Conservation (phyloP, 2,329 filamentous ascomycete genomes). For the Beauveria sp. region DNA sequence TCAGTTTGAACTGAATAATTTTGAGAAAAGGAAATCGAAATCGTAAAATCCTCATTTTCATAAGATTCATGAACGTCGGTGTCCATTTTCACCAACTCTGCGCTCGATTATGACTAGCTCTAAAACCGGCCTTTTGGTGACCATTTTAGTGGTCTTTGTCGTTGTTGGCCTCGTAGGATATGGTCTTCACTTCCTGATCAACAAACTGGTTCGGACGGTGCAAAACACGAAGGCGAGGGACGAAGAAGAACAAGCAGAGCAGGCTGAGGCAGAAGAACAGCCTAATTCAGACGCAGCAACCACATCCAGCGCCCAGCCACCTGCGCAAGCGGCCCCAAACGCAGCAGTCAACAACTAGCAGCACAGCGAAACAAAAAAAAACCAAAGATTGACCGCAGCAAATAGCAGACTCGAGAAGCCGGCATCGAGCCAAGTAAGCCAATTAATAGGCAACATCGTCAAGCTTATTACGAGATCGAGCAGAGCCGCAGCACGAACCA, state of each 20-base stretch:
- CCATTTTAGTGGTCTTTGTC: conserved; percentile 1
- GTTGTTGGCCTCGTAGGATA: background rate
- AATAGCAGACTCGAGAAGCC: background rate
- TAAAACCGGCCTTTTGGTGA: conserved; percentile 3
- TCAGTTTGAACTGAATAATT: background rate
- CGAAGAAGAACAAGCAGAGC: background rate
- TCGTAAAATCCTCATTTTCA: too few relatives aligned
- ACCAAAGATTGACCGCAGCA: background rate
- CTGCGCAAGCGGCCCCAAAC: background rate
- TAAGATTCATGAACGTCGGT: background rate
- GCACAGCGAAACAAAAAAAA: background rate
- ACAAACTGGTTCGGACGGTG: background rate
- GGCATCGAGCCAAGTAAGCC: background rate
- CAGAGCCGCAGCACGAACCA: background rate
- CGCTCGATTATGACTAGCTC: conserved; percentile 1
- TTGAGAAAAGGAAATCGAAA: too few relatives aligned
- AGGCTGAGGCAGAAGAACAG: background rate
- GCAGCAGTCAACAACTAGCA: background rate
- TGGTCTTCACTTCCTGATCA: background rate
- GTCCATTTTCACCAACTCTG: background rate
- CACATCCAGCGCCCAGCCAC: background rate
- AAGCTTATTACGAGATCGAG: background rate
- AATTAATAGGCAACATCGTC: background rate
- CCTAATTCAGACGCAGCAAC: background rate
- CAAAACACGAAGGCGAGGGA: background rate